These are phyloP conservation scores for Penicillium sp. DNA, from an alignment of 2,329 filamentous ascomycete genomes.

Conservation along the genomic window DNA sequence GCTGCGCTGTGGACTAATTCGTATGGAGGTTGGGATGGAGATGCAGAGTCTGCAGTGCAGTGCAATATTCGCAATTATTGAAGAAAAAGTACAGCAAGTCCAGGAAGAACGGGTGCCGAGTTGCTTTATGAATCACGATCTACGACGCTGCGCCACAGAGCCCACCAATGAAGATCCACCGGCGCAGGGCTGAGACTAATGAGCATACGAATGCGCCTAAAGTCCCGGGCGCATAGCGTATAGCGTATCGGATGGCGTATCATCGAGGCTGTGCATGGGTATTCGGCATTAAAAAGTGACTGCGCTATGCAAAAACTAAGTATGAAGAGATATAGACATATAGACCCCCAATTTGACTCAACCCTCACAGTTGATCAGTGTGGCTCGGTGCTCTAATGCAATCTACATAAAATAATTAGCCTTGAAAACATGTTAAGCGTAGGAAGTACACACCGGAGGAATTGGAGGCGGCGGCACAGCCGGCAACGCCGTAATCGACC, in stretches of 20 bases:
- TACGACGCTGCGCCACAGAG: too few relatives aligned
- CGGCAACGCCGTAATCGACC: slow-evolving; percentile 8
- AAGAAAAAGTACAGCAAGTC: too few relatives aligned
- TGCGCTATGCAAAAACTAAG: neutral
- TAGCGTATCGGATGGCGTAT: neutral
- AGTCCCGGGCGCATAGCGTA: too few relatives aligned
- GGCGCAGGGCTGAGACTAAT: too few relatives aligned
- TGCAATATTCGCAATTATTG: too few relatives aligned
- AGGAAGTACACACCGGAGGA: neutral
- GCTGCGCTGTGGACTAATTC: neutral
- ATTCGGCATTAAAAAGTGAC: neutral
- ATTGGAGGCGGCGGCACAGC: slow-evolving; percentile 3
- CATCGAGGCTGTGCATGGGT: slow-evolving; percentile 3
- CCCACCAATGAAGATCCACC: too few relatives aligned
- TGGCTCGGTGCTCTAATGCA: slow-evolving; percentile 2
- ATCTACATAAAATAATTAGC: neutral
- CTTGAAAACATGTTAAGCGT: neutral
- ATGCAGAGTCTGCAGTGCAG: too few relatives aligned
- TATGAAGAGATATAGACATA: neutral
- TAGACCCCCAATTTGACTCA: neutral
- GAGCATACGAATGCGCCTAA: too few relatives aligned
- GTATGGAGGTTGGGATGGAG: neutral
- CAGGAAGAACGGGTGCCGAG: too few relatives aligned
- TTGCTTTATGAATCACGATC: too few relatives aligned
- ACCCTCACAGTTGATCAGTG: neutral